Base-by-base conservation (phyloP, 208 protist species). In the Endotrypanum monterogeii region DNA sequence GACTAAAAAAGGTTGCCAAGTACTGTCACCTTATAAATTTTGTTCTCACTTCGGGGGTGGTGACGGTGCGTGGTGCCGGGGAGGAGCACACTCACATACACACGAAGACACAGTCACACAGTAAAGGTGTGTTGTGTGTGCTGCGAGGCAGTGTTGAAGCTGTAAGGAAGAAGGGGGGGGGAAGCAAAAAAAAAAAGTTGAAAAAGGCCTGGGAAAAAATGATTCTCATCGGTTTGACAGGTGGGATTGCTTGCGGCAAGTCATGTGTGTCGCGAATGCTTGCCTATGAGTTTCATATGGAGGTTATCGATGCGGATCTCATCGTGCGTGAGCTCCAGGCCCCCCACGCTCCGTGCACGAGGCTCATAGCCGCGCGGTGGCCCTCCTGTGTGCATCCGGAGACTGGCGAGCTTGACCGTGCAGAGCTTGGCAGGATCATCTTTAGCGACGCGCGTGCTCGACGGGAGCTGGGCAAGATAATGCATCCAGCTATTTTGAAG, bases 171-270 rank as follows among this genome's bases (percentile, higher is more conserved):
- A 20, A 7, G 32, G 60, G 25, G 60, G 30, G 60, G 37, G 0
- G 44, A 48, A 20, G 23, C 11, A 4, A 7, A 4, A 57, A 4
- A 28, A 28, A 57, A 28, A n/a, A n/a, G n/a, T n/a, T n/a, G n/a
- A n/a, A n/a, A n/a, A n/a, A n/a, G n/a, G n/a, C n/a, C n/a, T n/a
- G n/a, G n/a, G n/a, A n/a, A 52, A 48, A 54, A 35, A 94, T 98
- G 89, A 78, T 96, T 70, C 88, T 98, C 23, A 91, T 98, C 58
- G 94, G 94, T 23, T 84, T 98, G 32, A 98, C 94, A 7, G 94
- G 94, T 46, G 94, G 94, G n/a, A 98, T 98, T 63, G 92, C 94
- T 11, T 96, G 90, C 72, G 94, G 94, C 41, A 98, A 98, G 83
- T 95, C 89, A 8, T 93, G 88, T n/a, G 92, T 96, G 20, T 91